phyloP scores from a whole-genome alignment of 163 green algal species.

The Volvox carteri region DNA sequence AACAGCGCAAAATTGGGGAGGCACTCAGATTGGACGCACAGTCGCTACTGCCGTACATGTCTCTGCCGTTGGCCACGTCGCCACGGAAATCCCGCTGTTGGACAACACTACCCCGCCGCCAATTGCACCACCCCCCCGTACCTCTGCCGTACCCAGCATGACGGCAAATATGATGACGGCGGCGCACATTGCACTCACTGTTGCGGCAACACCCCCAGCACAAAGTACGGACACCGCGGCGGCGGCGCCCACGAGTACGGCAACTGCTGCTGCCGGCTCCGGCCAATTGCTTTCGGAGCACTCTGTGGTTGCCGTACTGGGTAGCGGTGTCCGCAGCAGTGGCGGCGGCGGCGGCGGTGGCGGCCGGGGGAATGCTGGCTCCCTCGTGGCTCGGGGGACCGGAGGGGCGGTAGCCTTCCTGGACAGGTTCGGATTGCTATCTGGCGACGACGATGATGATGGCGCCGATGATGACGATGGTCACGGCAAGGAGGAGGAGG shows the following conservation, averaged over 20 bases:
- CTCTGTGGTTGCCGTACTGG: no score
- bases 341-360: not conserved
- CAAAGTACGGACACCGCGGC: no score
- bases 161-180: not conserved
- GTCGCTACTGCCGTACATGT: not conserved
- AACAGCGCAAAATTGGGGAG: not conserved
- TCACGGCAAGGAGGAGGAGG: not conserved
- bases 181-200: no score
- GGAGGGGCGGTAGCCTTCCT: not conserved
- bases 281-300: no score
- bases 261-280: no score
- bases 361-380: not conserved
- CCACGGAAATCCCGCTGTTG: no score
- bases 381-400: not conserved
- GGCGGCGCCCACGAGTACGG: no score
- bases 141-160: not conserved
- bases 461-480: not conserved
- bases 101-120: not conserved
- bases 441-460: not conserved
- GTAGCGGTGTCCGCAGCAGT: not conserved
- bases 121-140: not conserved
- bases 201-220: no score
- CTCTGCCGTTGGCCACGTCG: no score
- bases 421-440: conserved; percentile 12
- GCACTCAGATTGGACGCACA: not conserved